phyloP scores from a whole-genome alignment of 2,329 filamentous ascomycete genomes.

The Neopestalotiopsis sp. region DNA sequence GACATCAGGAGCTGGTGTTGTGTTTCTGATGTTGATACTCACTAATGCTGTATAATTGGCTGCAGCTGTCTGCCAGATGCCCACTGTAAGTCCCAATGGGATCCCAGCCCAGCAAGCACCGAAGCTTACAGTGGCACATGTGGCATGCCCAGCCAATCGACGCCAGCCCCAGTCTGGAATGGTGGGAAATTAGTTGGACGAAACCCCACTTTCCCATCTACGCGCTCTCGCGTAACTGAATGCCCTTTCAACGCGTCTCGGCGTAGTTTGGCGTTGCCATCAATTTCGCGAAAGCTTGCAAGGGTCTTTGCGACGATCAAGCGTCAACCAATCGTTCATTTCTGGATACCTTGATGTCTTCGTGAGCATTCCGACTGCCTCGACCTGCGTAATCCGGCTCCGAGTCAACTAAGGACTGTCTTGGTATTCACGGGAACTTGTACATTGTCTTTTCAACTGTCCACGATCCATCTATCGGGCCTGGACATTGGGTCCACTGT shows the following conservation, averaged over 20 bases:
- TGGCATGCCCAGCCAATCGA: too few species aligned
- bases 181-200: neutral
- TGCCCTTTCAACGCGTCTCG: constrained; percentile 3
- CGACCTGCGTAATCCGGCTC: neutral
- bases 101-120: too few species aligned
- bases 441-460: neutral
- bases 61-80: too few species aligned
- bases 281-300: constrained; percentile 9
- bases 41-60: too few species aligned
- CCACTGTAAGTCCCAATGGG: too few species aligned
- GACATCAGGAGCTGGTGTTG: too few species aligned
- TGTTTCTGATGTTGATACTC: neutral
- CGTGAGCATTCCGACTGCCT: neutral
- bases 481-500: constrained; percentile 19
- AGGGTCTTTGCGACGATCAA: constrained; percentile 1
- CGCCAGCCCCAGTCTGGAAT: neutral
- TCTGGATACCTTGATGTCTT: neutral
- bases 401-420: neutral
- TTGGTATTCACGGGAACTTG: neutral
- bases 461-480: neutral
- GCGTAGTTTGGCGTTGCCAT: neutral
- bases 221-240: constrained; percentile 1
- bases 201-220: neutral
- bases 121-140: too few species aligned
- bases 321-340: neutral